Conservation (phyloP, 106 monocot genomes). For the Dendrobium huoshanense region DNA sequence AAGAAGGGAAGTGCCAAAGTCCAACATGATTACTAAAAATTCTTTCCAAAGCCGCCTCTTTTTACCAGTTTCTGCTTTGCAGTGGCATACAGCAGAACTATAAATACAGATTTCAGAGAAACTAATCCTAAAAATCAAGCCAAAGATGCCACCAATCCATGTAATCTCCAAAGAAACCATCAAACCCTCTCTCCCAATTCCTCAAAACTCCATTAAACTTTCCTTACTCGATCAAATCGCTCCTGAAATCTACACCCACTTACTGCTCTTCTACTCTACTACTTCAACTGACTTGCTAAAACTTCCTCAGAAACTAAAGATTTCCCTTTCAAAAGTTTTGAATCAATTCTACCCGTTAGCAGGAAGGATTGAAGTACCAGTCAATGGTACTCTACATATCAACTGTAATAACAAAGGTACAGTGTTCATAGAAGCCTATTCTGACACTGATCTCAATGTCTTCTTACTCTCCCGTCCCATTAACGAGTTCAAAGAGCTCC, state of each 20-base stretch:
- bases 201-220: constrained; percentile 8
- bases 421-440: constrained; percentile 15
- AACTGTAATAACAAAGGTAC: constrained; percentile 29
- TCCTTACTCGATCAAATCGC: constrained; percentile 24
- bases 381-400: constrained; percentile 9
- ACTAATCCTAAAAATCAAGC: background rate
- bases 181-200: constrained; percentile 15
- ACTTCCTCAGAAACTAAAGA: constrained; percentile 4
- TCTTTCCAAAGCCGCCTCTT: no score
- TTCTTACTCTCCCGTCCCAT: constrained; percentile 12
- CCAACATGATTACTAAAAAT: no score
- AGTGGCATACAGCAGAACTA: no score
- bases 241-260: constrained; percentile 20
- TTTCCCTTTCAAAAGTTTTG: constrained; percentile 24
- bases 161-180: constrained; percentile 22
- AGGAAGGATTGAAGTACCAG: constrained; percentile 17
- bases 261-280: constrained; percentile 27
- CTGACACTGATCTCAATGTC: background rate
- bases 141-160: constrained; percentile 11
- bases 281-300: background rate
- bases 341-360: constrained; percentile 31
- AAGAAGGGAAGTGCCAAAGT: no score
- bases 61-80: no score
- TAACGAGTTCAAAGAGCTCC: constrained; percentile 9
- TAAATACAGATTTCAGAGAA: no score